phyloP scores from a whole-genome alignment of 208 protist genomes.

The Wallacemonas collosoma region DNA sequence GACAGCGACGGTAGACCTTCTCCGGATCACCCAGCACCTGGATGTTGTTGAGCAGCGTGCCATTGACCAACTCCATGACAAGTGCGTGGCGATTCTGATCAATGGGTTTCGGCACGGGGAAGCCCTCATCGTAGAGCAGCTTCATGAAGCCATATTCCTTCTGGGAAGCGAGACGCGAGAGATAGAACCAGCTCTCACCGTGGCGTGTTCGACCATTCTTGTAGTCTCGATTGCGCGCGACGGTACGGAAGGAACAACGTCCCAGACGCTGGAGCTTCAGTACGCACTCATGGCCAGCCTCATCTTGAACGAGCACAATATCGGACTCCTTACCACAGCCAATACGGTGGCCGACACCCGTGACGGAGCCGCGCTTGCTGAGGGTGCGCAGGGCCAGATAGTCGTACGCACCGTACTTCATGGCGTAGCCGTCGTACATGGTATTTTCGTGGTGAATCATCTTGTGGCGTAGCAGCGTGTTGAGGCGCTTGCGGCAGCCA shows the following conservation, averaged over 20 bases:
- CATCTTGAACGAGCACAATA: constrained; percentile 92
- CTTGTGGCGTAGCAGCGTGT: constrained; percentile 92
- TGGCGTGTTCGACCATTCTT: constrained; percentile 83
- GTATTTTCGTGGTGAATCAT: constrained; percentile 95
- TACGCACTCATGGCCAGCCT: constrained; percentile 85
- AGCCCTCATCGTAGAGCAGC: constrained; percentile 95
- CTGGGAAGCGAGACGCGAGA: constrained; percentile 97
- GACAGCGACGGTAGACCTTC: constrained; percentile 88
- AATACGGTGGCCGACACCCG: constrained; percentile 94
- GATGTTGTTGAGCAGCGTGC: constrained; percentile 94
- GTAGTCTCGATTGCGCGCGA: constrained; percentile 98
- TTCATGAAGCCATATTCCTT: constrained; percentile 99
- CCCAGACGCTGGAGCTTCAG: constrained; percentile 97
- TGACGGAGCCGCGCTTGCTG: constrained; percentile 88
- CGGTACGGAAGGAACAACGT: constrained; percentile 97
- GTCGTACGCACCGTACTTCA: constrained; percentile 99
- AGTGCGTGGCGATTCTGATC: constrained; percentile 98
- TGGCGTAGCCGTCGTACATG: constrained; percentile 97
- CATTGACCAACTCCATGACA: constrained; percentile 96
- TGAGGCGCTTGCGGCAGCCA: constrained; percentile 91
- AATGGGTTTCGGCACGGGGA: constrained; percentile 97
- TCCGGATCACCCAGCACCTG: constrained; percentile 84
- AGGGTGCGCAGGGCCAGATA: constrained; percentile 97
- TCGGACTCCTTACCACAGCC: constrained; percentile 99
- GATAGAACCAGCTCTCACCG: constrained; percentile 97